Evolutionary conservation across 768 basidiomycete genomes (phyloP).

Genomic region (Trametes cubensis): DNA sequence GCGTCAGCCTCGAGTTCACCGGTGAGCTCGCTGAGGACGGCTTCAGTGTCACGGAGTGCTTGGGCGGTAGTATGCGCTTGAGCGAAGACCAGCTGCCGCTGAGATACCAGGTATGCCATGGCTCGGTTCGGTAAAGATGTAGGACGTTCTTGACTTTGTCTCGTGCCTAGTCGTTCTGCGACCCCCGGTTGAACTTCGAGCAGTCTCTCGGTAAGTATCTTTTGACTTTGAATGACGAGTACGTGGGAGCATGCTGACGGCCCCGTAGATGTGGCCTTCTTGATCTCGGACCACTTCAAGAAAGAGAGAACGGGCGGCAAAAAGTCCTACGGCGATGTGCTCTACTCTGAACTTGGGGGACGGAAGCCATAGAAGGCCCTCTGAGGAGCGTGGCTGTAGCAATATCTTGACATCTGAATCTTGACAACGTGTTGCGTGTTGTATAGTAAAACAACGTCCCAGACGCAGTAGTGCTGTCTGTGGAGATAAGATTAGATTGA

Average conservation of each 20-base stretch:
- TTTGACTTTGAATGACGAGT: not conserved
- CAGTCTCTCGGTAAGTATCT: conserved; percentile 78
- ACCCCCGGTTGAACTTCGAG: conserved; percentile 92
- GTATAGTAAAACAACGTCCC: not conserved
- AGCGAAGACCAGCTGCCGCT: conserved; percentile 87
- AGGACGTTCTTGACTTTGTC: too few relatives aligned
- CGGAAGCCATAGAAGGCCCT: conserved; percentile 9
- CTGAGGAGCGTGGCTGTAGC: not conserved
- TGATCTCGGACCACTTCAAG: conserved; percentile 81
- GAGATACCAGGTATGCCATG: conserved; percentile 72
- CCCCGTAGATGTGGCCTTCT: conserved; percentile 74
- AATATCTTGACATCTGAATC: not conserved
- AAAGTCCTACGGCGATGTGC: conserved; percentile 29
- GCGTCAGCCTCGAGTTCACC: conserved; percentile 68
- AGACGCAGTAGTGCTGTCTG: not conserved
- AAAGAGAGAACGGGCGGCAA: conserved; percentile 49
- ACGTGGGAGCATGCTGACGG: not conserved
- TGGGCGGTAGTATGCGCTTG: conserved; percentile 95
- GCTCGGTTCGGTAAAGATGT: not conserved
- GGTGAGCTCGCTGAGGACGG: conserved; percentile 90
- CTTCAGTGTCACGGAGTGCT: conserved; percentile 93
- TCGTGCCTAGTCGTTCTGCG: conserved; percentile 78
- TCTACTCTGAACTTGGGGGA: conserved; percentile 38
- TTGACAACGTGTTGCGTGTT: not conserved
- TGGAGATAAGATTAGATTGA: conserved; percentile 3